These are phyloP conservation scores for Phytophthora idaei DNA, from an alignment of 352 stramenopile genomes.

Conservation along the genomic window DNA sequence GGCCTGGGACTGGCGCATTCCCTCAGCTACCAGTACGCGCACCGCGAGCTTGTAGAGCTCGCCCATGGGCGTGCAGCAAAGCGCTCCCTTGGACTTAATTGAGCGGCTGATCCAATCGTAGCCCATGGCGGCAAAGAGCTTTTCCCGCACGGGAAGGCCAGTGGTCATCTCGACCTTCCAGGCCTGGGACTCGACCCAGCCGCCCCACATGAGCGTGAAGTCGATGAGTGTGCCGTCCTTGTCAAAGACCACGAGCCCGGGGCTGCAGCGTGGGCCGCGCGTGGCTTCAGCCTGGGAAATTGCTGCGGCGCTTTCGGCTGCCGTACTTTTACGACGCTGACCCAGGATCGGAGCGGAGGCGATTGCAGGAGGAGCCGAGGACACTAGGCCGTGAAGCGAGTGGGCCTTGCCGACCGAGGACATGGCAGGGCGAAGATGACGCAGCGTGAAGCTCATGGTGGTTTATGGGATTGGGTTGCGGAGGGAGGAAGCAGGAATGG, in stretches of 20 bases:
- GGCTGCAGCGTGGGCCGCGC: slow-evolving; percentile 48
- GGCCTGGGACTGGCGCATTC: slow-evolving; percentile 64
- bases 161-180: slow-evolving; percentile 90
- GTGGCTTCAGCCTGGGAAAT: slow-evolving; percentile 33
- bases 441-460: slow-evolving; percentile 27
- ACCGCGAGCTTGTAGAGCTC: slow-evolving; percentile 86
- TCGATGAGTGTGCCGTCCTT: slow-evolving; percentile 92
- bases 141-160: slow-evolving; percentile 73
- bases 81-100: slow-evolving; percentile 81
- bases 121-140: slow-evolving; percentile 87
- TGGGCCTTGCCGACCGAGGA: slow-evolving; percentile 4
- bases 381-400: slow-evolving; percentile 14
- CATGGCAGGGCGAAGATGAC: slow-evolving; percentile 12
- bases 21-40: slow-evolving; percentile 74
- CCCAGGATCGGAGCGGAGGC: slow-evolving; percentile 4
- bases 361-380: slow-evolving; percentile 6
- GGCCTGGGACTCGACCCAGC: slow-evolving; percentile 85
- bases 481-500: slow-evolving; percentile 29
- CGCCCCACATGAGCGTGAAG: slow-evolving; percentile 91
- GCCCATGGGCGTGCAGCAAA: slow-evolving; percentile 87
- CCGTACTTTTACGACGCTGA: slow-evolving; percentile 32
- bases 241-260: slow-evolving; percentile 87
- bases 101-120: slow-evolving; percentile 86
- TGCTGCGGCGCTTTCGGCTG: slow-evolving; percentile 29
- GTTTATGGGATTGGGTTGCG: neutral